Evolutionary conservation across 169 alveolate genomes (phyloP).

Genomic region (Plasmodium falciparum): DNA sequence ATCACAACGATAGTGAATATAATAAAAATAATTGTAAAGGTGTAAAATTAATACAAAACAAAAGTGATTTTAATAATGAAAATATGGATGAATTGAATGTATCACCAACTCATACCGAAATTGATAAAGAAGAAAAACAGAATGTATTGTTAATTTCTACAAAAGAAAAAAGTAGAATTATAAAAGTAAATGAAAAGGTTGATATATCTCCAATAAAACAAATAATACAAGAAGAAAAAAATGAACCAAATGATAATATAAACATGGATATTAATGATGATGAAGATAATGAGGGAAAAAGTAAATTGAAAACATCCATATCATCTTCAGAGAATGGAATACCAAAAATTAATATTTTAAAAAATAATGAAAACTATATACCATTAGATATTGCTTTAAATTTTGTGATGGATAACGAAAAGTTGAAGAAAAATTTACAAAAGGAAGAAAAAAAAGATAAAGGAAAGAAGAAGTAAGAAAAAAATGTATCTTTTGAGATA

Average conservation of each 20-base stretch:
- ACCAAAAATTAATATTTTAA: conserved; percentile 69
- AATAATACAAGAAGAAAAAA: too few relatives aligned
- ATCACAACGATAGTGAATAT: not conserved
- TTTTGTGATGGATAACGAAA: conserved; percentile 66
- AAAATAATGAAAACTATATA: conserved; percentile 64
- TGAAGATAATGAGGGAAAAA: conserved; percentile 10
- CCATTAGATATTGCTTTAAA: conserved; percentile 71
- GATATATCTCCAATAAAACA: too few relatives aligned
- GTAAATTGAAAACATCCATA: conserved; percentile 28
- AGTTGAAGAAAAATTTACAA: conserved; percentile 47
- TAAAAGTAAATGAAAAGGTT: too few relatives aligned
- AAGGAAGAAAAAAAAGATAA: conserved; percentile 59
- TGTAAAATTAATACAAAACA: too few relatives aligned
- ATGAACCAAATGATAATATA: not conserved
- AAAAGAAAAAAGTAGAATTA: too few relatives aligned
- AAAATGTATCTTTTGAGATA: not conserved
- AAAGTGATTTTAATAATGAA: too few relatives aligned
- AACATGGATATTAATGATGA: not conserved
- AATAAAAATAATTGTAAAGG: not conserved
- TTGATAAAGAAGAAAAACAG: too few relatives aligned
- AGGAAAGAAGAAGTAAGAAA: conserved; percentile 26
- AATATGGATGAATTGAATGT: too few relatives aligned
- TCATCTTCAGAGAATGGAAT: conserved; percentile 59
- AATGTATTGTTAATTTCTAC: too few relatives aligned
- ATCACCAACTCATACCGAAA: too few relatives aligned